Conservation (phyloP, 163 green algal species). For the Prototheca wickerhamii region DNA sequence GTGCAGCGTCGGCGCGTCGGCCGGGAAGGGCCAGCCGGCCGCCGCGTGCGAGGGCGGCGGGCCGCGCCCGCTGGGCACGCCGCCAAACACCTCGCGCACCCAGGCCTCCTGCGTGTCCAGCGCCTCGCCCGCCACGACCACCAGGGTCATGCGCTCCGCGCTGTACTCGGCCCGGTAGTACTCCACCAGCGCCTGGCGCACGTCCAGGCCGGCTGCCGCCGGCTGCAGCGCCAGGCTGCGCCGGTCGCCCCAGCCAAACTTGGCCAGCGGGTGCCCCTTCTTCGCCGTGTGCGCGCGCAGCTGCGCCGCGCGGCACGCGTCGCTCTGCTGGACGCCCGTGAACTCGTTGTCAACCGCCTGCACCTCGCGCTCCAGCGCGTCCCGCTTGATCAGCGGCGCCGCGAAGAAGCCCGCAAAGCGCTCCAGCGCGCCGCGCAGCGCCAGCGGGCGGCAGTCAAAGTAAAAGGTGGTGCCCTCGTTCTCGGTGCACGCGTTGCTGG, state of each 20-base stretch:
- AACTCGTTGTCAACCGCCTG: slow-evolving; percentile 87
- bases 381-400: slow-evolving; percentile 66
- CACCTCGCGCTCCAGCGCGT: slow-evolving; percentile 78
- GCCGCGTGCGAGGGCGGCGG: slow-evolving; percentile 26
- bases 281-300: slow-evolving; percentile 71
- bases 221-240: slow-evolving; percentile 26
- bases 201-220: slow-evolving; percentile 42
- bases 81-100: slow-evolving; percentile 27
- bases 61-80: slow-evolving; percentile 33
- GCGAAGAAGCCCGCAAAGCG: slow-evolving; percentile 93
- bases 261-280: slow-evolving; percentile 64
- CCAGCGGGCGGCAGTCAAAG: slow-evolving; percentile 78
- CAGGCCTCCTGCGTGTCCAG: slow-evolving; percentile 64
- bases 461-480: slow-evolving; percentile 89
- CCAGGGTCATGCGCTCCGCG: slow-evolving; percentile 79
- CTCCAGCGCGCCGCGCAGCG: slow-evolving; percentile 71
- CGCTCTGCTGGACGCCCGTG: slow-evolving; percentile 62
- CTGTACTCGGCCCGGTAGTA: slow-evolving; percentile 66
- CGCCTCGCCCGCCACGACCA: slow-evolving; percentile 73
- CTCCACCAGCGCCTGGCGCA: slow-evolving; percentile 35
- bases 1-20: slow-evolving; percentile 46
- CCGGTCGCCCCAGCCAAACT: slow-evolving; percentile 79
- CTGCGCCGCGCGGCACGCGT: slow-evolving; percentile 66
- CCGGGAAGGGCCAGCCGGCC: slow-evolving; percentile 37
- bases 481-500: slow-evolving; percentile 89